phyloP scores from a whole-genome alignment of 441 rosid species.

The Populus tomentosa region DNA sequence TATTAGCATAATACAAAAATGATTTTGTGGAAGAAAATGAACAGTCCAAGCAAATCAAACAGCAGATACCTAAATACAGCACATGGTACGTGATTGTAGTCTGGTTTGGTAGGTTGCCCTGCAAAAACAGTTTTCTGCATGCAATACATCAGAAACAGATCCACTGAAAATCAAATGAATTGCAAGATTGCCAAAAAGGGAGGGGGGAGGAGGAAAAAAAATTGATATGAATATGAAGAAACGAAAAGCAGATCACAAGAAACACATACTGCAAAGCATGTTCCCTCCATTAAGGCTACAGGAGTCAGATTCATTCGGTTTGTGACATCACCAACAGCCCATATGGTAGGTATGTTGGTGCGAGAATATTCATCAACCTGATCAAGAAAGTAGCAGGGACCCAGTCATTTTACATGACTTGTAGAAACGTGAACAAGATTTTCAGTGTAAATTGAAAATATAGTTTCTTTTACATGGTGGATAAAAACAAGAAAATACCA shows the following conservation, averaged over 20 bases:
- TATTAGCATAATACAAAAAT: background rate
- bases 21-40: background rate
- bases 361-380: conserved; percentile 93
- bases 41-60: background rate
- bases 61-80: conserved; percentile 81
- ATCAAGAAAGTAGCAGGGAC: conserved; percentile 11
- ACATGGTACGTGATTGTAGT: conserved; percentile 65
- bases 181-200: background rate
- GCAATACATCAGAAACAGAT: conserved; percentile 4
- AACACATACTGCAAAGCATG: conserved; percentile 81
- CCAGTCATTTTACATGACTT: background rate
- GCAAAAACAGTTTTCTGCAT: conserved; percentile 95
- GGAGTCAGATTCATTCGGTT: conserved; percentile 98
- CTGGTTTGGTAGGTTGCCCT: conserved; percentile 74
- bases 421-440: background rate
- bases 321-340: conserved; percentile 99
- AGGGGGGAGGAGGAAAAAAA: background rate
- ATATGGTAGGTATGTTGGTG: conserved; percentile 85
- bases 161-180: background rate
- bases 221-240: conserved; percentile 3
- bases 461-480: no score
- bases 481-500: background rate
- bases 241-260: conserved; percentile 9
- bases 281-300: conserved; percentile 98
- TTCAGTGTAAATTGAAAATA: background rate